These are phyloP conservation scores for Talaromyces sp. DNA, from an alignment of 2,329 filamentous ascomycete genomes.

Conservation along the genomic window DNA sequence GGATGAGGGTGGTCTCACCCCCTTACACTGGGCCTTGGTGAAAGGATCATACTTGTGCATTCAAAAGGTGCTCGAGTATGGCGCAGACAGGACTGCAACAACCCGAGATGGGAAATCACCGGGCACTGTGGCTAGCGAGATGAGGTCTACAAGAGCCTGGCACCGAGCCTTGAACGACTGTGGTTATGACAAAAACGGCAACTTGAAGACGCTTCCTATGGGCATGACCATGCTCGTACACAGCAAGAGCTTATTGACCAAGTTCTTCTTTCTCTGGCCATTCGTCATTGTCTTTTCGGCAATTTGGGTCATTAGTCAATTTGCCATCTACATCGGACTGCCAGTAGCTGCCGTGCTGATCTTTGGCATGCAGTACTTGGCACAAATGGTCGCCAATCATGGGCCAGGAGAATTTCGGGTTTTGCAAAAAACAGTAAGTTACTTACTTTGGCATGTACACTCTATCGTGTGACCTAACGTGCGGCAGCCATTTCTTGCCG, in stretches of 20 bases:
- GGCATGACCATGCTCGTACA: constrained; percentile 70
- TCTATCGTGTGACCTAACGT: constrained; percentile 16
- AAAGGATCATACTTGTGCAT: constrained; percentile 87
- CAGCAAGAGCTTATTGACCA: constrained; percentile 70
- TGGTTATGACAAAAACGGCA: constrained; percentile 76
- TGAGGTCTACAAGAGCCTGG: constrained; percentile 81
- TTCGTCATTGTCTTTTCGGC: constrained; percentile 69
- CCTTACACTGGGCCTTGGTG: constrained; percentile 92
- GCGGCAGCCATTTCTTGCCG: constrained; percentile 76
- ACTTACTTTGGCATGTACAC: neutral
- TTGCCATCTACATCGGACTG: constrained; percentile 71
- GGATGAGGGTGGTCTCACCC: constrained; percentile 90
- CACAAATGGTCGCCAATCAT: constrained; percentile 72
- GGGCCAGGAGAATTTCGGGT: constrained; percentile 83
- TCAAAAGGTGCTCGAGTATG: constrained; percentile 92
- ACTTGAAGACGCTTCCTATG: constrained; percentile 63
- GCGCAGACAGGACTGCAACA: constrained; percentile 85
- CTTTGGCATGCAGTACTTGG: constrained; percentile 67
- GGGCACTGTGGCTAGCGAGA: constrained; percentile 75
- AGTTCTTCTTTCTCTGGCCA: constrained; percentile 87
- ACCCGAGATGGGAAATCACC: constrained; percentile 90
- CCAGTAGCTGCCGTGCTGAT: constrained; percentile 63
- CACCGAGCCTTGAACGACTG: constrained; percentile 75
- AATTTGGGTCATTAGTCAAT: constrained; percentile 65
- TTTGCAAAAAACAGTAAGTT: constrained; percentile 76